Percentiles rank a stretch among this genome's conserved stretches.
Conservation (phyloP, 495 filamentous ascomycete genomes). For the Glarea lozoyensis region DNA sequence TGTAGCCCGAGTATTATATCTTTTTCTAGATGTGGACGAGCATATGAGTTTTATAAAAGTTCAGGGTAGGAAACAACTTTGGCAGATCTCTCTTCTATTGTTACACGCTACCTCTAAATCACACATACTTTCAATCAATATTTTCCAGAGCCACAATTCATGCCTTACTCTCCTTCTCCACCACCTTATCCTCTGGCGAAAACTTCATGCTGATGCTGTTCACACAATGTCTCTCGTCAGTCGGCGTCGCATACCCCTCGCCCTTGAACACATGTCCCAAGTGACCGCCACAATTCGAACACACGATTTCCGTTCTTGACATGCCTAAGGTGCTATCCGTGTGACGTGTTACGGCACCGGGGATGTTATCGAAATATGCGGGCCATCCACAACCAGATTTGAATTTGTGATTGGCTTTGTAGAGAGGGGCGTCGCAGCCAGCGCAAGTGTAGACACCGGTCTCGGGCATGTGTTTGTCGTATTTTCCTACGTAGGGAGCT, state of each 20-base stretch:
- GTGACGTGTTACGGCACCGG: constrained; percentile 76
- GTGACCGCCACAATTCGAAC: constrained; percentile 89
- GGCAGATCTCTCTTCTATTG: no score
- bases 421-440: constrained; percentile 79
- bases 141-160: background rate
- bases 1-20: no score
- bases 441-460: constrained; percentile 76
- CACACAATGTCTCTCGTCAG: constrained; percentile 94
- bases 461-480: constrained; percentile 73
- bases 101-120: no score
- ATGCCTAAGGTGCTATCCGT: constrained; percentile 73
- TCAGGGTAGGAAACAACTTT: no score
- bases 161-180: constrained; percentile 10
- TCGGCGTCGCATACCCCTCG: constrained; percentile 82
- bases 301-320: constrained; percentile 85
- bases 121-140: no score
- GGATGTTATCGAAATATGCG: constrained; percentile 89
- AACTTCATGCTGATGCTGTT: constrained; percentile 92
- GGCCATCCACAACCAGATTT: constrained; percentile 96
- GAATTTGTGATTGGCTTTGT: constrained; percentile 88
- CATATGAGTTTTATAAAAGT: no score
- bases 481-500: constrained; percentile 65
- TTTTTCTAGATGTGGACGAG: no score
- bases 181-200: constrained; percentile 43
- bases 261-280: constrained; percentile 97